Evolutionary conservation across 352 stramenopile genomes (phyloP), one percentile per base, ranked within the genome.

Genomic region (Globisporangium orthogonon): DNA sequence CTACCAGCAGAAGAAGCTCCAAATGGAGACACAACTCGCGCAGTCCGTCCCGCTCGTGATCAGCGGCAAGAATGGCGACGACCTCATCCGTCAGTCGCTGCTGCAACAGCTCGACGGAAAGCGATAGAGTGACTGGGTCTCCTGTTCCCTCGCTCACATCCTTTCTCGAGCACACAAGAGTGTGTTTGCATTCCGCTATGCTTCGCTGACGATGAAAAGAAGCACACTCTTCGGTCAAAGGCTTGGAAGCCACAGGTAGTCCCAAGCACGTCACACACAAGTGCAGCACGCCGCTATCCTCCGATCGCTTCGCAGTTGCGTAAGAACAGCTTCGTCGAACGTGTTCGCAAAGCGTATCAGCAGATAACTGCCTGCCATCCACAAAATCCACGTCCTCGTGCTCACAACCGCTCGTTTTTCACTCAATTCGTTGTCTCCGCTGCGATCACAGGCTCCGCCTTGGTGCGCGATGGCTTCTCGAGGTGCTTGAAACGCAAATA

Each of bases 401-500:
- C 23, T 23, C 23, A 37, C 33, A 37, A 28, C 11, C 41, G 5
- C 41, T 47, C 15, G 15, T 18, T 28, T 17, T 47, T 23, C 9
- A 4, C 41, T 56, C 29, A 53, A 23, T 46, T 61, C 40, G 41
- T 52, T 9, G 33, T 37, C 43, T 60, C 45, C 5, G 28, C 51
- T n/a, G 59, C 39, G 31, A 60, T 31, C 56, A 64, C 55, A 48
- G 60, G 37, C 30, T 51, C 31, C 30, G 35, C 46, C 56, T 65
- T 50, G 63, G 56, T 65, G 48, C 61, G 61, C 23, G 61, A 60
- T n/a, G 73, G 63, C 33, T 77, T 82, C 40, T 77, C 63, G 43
- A 83, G 60, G 51, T 94, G 80, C 66, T 94, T 92, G 59, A 91
- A 94, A 28, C 80, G 82, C 48, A 94, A 61, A 53, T 90, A 92